A percentile compares a stretch with the other conserved stretches of the same genome.
phyloP scores from a whole-genome alignment of 2,329 filamentous ascomycete genomes.

The Nakataea oryzae region DNA sequence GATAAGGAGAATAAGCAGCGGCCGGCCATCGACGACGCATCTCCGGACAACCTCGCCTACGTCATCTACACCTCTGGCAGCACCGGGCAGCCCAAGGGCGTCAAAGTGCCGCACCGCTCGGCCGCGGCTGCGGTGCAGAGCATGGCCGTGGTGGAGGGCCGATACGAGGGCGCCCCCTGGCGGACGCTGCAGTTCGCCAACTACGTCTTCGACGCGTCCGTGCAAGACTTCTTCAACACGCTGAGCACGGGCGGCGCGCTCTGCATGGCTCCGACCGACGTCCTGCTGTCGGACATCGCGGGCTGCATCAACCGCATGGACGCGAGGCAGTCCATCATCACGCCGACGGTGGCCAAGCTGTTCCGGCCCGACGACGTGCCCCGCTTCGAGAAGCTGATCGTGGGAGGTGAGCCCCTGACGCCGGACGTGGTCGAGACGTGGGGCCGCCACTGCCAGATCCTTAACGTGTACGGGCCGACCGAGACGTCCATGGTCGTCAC shows the following conservation, averaged over 20 bases:
- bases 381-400: slow-evolving; percentile 33
- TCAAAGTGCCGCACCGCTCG: slow-evolving; percentile 39
- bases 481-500: slow-evolving; percentile 22
- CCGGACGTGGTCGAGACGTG: not conserved
- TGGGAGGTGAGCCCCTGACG: slow-evolving; percentile 38
- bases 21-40: slow-evolving; percentile 57
- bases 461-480: slow-evolving; percentile 43
- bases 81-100: slow-evolving; percentile 47
- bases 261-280: not conserved
- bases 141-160: slow-evolving; percentile 46
- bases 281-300: not conserved
- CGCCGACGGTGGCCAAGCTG: slow-evolving; percentile 27
- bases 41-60: slow-evolving; percentile 27
- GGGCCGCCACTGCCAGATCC: not conserved
- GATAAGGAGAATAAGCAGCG: not conserved
- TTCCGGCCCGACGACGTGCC: slow-evolving; percentile 5
- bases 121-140: slow-evolving; percentile 29
- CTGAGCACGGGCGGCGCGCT: not conserved
- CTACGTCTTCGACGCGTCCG: slow-evolving; percentile 31
- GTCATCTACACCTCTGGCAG: slow-evolving; percentile 48
- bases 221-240: slow-evolving; percentile 29
- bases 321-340: slow-evolving; percentile 43
- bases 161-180: slow-evolving; percentile 41
- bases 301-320: slow-evolving; percentile 39
- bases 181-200: slow-evolving; percentile 24